Evolutionary conservation across 1,284 basidiomycete genomes (phyloP).

Genomic region (Leccinum laetum): DNA sequence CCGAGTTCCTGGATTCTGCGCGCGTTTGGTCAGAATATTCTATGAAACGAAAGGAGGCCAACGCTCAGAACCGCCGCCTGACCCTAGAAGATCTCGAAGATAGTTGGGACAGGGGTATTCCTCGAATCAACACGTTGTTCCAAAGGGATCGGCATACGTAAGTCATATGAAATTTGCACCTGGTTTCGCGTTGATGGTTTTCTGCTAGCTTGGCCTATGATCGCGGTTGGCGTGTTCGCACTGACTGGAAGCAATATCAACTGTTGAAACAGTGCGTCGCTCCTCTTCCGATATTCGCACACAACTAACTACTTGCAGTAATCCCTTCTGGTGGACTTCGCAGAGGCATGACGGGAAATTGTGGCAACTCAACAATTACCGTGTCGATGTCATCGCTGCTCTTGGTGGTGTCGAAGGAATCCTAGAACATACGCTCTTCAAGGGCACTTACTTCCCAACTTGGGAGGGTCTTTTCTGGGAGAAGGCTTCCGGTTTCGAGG

Average conservation of each 20-base stretch:
- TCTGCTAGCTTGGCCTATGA: conserved; percentile 88
- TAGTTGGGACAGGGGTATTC: conserved; percentile 98
- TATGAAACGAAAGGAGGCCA: conserved; percentile 99
- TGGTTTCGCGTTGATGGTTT: conserved; percentile 46
- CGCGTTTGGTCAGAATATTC: conserved; percentile 99
- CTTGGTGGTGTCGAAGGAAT: conserved; percentile 98
- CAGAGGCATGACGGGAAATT: conserved; percentile 98
- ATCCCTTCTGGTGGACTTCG: conserved; percentile 99
- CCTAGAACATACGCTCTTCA: conserved; percentile 97
- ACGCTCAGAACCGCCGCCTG: conserved; percentile 94
- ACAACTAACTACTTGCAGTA: conserved; percentile 44
- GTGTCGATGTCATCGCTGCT: conserved; percentile 99
- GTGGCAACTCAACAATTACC: conserved; percentile 98
- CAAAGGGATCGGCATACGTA: conserved; percentile 97
- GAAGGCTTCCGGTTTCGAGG: conserved; percentile 93
- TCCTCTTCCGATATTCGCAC: not conserved
- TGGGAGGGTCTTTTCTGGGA: conserved; percentile 97
- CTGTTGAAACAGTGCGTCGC: conserved; percentile 78
- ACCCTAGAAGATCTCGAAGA: conserved; percentile 98
- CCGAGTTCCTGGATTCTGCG: conserved; percentile 97
- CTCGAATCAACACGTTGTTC: conserved; percentile 97
- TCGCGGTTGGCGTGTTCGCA: conserved; percentile 95
- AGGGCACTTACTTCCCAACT: conserved; percentile 94
- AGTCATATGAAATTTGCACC: conserved; percentile 37
- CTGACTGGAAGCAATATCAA: conserved; percentile 98